A percentile compares a stretch with the other conserved stretches of the same genome.
These are phyloP conservation scores for Dentipellis sp. DNA, from an alignment of 768 basidiomycete genomes.

Conservation along the genomic window DNA sequence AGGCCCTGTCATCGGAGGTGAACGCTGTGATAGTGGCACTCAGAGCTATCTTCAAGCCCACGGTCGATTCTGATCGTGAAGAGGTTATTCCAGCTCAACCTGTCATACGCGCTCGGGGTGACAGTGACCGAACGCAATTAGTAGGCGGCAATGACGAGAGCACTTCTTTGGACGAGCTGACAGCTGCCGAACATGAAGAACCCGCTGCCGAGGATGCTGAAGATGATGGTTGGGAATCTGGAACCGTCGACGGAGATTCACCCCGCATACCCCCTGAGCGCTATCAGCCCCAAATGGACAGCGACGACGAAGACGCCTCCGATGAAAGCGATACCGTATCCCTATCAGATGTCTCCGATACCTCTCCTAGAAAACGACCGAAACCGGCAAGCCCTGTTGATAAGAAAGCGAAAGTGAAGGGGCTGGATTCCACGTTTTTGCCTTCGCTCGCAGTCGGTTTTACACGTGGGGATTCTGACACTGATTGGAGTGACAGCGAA, in stretches of 20 bases:
- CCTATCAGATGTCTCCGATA: neutral
- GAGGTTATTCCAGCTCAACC: neutral
- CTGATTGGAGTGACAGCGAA: constrained; percentile 66
- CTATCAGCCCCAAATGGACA: too few relatives aligned
- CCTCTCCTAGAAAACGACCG: neutral
- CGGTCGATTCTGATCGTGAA: neutral
- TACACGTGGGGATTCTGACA: constrained; percentile 67
- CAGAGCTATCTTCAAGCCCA: constrained; percentile 29
- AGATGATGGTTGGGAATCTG: constrained; percentile 42
- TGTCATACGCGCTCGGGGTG: neutral
- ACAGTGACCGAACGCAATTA: neutral
- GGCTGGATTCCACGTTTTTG: constrained; percentile 56
- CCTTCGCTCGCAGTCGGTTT: constrained; percentile 87
- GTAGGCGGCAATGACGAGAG: neutral
- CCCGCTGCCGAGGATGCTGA: constrained; percentile 28
- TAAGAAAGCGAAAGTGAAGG: constrained; percentile 11
- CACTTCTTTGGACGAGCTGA: neutral
- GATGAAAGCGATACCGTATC: too few relatives aligned
- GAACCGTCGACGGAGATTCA: constrained; percentile 25
- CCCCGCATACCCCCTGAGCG: too few relatives aligned
- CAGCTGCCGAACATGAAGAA: constrained; percentile 16
- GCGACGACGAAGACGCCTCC: too few relatives aligned
- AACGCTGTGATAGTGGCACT: constrained; percentile 42
- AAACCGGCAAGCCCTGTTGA: neutral
- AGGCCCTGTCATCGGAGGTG: constrained; percentile 55